Percentiles rank a stretch among this genome's conserved stretches.
phyloP scores from a whole-genome alignment of 2,329 filamentous ascomycete genomes.

The Ophiocordyceps unilateralis region DNA sequence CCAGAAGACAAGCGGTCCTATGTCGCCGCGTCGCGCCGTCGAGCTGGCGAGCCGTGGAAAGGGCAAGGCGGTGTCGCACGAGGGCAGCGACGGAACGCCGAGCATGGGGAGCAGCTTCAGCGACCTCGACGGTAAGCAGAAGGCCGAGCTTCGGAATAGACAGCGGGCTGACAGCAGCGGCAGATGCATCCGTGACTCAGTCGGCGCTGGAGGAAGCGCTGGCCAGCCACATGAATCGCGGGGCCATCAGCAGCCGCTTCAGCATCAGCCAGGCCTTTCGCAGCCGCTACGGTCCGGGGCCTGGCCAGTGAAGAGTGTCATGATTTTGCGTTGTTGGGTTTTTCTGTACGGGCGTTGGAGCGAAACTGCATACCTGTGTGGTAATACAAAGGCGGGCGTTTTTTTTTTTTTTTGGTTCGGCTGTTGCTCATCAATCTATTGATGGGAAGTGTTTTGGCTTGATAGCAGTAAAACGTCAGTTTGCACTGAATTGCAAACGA shows the following conservation, averaged over 20 bases:
- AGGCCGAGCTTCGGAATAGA: neutral
- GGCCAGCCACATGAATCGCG: slow-evolving; percentile 32
- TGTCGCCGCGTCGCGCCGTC: slow-evolving; percentile 41
- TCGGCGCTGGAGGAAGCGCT: slow-evolving; percentile 65
- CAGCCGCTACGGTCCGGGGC: slow-evolving; percentile 36
- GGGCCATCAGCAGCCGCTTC: slow-evolving; percentile 27
- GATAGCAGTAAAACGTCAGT: too few species aligned
- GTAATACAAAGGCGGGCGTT: too few species aligned
- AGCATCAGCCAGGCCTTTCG: slow-evolving; percentile 52
- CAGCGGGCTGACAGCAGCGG: neutral
- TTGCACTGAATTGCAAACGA: too few species aligned
- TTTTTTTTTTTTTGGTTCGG: too few species aligned
- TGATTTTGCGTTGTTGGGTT: neutral
- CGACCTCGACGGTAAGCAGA: slow-evolving; percentile 52
- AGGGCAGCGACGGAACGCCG: slow-evolving; percentile 55
- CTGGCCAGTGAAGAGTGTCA: slow-evolving; percentile 9
- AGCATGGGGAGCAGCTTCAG: slow-evolving; percentile 79
- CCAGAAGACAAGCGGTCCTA: slow-evolving; percentile 21
- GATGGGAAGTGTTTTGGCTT: too few species aligned
- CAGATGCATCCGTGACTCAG: slow-evolving; percentile 66
- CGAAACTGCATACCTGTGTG: neutral
- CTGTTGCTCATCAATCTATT: too few species aligned
- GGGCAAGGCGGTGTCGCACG: slow-evolving; percentile 32
- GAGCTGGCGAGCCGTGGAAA: slow-evolving; percentile 37
- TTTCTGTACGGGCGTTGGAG: neutral